Percentiles rank a stretch among this genome's conserved stretches.
Conservation (phyloP, 2,329 filamentous ascomycete genomes). For the Colletotrichum tabaci region DNA sequence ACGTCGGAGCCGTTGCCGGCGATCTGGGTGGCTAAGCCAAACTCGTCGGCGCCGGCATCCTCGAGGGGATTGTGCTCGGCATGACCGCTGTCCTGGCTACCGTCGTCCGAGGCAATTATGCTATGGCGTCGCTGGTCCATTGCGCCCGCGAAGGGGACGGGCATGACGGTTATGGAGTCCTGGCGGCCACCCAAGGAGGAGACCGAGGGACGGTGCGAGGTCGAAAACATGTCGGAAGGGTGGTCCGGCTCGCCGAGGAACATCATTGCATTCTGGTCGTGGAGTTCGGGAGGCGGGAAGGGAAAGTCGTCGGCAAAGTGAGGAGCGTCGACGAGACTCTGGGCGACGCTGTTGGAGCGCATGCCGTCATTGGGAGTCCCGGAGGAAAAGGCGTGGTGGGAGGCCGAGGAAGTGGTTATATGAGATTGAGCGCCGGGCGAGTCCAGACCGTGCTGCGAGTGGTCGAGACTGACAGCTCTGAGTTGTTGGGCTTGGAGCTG, state of each 20-base stretch:
- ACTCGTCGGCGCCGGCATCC: slow-evolving; percentile 71
- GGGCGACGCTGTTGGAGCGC: slow-evolving; percentile 53
- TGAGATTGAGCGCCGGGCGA: slow-evolving; percentile 41
- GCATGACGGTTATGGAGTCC: slow-evolving; percentile 55
- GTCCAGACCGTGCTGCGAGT: slow-evolving; percentile 47
- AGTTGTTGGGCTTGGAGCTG: slow-evolving; percentile 52
- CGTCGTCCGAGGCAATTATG: slow-evolving; percentile 62
- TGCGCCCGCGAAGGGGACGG: slow-evolving; percentile 44
- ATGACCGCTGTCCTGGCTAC: slow-evolving; percentile 59
- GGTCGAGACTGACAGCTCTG: slow-evolving; percentile 53
- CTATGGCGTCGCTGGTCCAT: slow-evolving; percentile 48
- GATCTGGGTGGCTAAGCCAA: slow-evolving; percentile 64
- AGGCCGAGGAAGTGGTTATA: slow-evolving; percentile 38
- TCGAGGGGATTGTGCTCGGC: slow-evolving; percentile 65
- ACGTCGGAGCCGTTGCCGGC: slow-evolving; percentile 69
- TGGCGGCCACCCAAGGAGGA: slow-evolving; percentile 56
- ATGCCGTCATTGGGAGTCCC: slow-evolving; percentile 50
- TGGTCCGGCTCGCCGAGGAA: slow-evolving; percentile 53
- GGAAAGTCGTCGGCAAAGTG: slow-evolving; percentile 67
- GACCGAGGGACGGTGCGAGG: slow-evolving; percentile 51
- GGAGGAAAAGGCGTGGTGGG: slow-evolving; percentile 37
- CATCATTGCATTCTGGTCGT: slow-evolving; percentile 59
- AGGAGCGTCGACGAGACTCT: slow-evolving; percentile 60
- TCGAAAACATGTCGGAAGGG: slow-evolving; percentile 50
- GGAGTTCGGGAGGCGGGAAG: slow-evolving; percentile 63